Conservation (phyloP, 331 rosid genomes). For the Prunus yedoensis region DNA sequence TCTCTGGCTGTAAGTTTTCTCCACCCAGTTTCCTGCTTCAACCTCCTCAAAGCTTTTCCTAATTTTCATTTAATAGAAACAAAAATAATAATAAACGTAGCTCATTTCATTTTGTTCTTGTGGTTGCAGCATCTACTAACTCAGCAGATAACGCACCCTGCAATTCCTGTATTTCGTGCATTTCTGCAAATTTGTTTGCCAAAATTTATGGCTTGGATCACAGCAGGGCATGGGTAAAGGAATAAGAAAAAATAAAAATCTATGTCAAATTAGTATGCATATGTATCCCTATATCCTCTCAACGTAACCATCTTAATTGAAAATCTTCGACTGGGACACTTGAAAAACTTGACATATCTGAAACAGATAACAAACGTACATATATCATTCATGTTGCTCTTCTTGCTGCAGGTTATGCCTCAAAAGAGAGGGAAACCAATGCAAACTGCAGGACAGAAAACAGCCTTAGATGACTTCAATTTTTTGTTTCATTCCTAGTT, state of each 20-base stretch:
- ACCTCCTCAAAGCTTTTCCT: not conserved
- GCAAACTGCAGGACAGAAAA: not conserved
- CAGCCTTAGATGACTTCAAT: not conserved
- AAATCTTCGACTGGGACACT: not conserved
- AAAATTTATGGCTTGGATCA: not conserved
- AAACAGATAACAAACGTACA: not conserved
- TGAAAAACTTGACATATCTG: not conserved
- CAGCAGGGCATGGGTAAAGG: not conserved
- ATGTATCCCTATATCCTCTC: too few species aligned
- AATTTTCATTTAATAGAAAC: not conserved
- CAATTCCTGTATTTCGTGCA: not conserved
- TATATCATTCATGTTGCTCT: not conserved
- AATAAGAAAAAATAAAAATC: not conserved
- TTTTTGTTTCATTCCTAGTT: too few species aligned
- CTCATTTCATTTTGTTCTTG: not conserved
- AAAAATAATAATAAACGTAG: not conserved
- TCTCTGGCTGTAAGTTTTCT: not conserved
- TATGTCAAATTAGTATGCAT: not conserved
- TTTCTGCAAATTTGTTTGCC: not conserved
- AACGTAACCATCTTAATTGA: too few species aligned
- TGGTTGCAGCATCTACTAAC: not conserved
- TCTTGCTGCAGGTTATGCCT: not conserved
- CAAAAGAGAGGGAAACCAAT: not conserved
- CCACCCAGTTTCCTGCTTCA: not conserved
- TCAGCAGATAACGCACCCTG: not conserved